phyloP scores from a whole-genome alignment of 2,329 filamentous ascomycete species.

The Chrysoporthe austroafricana region DNA sequence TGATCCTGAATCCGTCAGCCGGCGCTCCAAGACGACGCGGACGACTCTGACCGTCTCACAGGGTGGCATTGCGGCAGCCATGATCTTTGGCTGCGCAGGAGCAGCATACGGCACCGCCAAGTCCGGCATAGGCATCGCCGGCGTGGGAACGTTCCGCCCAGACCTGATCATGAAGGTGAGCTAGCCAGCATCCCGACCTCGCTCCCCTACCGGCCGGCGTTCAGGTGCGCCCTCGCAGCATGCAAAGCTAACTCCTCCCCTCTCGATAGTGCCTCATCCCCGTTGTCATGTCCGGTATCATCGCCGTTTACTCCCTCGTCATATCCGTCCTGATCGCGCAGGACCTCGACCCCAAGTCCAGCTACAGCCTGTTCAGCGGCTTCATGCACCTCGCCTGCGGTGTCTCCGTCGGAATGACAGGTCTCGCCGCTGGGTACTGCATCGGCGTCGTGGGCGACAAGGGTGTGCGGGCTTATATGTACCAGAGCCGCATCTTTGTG shows the following conservation, averaged over 20 bases:
- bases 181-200: conserved; percentile 29
- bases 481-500: conserved; percentile 93
- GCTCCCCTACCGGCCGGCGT: background rate
- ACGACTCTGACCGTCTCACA: conserved; percentile 41
- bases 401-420: conserved; percentile 87
- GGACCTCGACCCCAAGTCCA: conserved; percentile 72
- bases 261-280: conserved; percentile 74
- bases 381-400: conserved; percentile 95
- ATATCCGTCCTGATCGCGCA: conserved; percentile 94
- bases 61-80: conserved; percentile 79
- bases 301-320: conserved; percentile 96
- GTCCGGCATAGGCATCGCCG: conserved; percentile 84
- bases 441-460: conserved; percentile 95
- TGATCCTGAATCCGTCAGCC: background rate
- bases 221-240: too few relatives aligned
- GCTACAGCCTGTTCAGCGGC: conserved; percentile 86
- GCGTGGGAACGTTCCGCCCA: conserved; percentile 81
- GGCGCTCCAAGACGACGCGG: background rate
- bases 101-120: conserved; percentile 89
- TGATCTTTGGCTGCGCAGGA: conserved; percentile 81
- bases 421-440: conserved; percentile 91
- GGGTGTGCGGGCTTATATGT: conserved; percentile 94
- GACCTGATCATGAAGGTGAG: conserved; percentile 89
- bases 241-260: conserved; percentile 7
- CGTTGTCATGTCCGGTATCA: conserved; percentile 98